phyloP scores from a whole-genome alignment of 495 filamentous ascomycete species.

The Aspergillus taichungensis region DNA sequence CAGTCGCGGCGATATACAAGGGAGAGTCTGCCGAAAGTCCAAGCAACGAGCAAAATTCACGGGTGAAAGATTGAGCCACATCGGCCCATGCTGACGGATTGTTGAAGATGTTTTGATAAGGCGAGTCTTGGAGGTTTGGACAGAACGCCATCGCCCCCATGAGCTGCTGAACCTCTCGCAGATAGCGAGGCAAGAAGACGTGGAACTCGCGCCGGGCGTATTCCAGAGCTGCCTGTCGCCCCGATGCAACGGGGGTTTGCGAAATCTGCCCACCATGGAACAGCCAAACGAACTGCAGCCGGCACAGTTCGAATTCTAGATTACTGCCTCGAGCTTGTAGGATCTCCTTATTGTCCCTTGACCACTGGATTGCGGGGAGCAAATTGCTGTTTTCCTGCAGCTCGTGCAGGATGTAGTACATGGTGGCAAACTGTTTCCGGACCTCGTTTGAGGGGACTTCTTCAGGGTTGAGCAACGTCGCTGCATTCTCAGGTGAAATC shows the following conservation, averaged over 20 bases:
- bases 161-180: slow-evolving; percentile 67
- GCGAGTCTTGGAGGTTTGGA: slow-evolving; percentile 57
- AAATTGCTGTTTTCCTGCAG: slow-evolving; percentile 63
- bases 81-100: slow-evolving; percentile 68
- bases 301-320: slow-evolving; percentile 87
- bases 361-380: slow-evolving; percentile 78
- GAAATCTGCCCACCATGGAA: slow-evolving; percentile 45
- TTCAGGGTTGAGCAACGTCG: slow-evolving; percentile 35
- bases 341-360: slow-evolving; percentile 53
- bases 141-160: slow-evolving; percentile 67
- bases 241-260: slow-evolving; percentile 14
- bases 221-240: slow-evolving; percentile 51
- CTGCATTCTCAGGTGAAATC: slow-evolving; percentile 10
- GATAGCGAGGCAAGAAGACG: slow-evolving; percentile 60
- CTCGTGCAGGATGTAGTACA: slow-evolving; percentile 82
- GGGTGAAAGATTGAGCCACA: slow-evolving; percentile 73
- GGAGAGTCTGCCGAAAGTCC: slow-evolving; percentile 82
- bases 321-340: slow-evolving; percentile 82
- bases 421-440: slow-evolving; percentile 70
- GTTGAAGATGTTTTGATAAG: slow-evolving; percentile 69
- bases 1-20: slow-evolving; percentile 83
- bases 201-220: slow-evolving; percentile 65
- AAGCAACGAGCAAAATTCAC: slow-evolving; percentile 89
- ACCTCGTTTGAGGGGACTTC: slow-evolving; percentile 57
- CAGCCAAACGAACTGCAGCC: slow-evolving; percentile 78